Evolutionary conservation across 208 protist genomes (phyloP).

Genomic region (Giardia duodenalis): DNA sequence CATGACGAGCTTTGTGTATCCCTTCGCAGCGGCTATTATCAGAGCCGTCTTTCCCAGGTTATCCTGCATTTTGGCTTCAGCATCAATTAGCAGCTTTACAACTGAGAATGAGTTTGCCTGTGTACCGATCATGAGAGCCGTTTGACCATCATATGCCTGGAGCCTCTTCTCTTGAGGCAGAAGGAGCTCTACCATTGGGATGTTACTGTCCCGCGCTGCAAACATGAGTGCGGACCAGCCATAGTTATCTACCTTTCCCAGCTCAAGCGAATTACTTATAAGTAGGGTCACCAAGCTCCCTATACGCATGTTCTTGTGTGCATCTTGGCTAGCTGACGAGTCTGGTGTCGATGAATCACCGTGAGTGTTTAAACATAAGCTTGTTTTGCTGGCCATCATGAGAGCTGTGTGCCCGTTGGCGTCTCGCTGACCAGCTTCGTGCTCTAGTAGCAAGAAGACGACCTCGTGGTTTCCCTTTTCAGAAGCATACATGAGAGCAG

Average conservation of each 20-base stretch:
- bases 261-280: background rate
- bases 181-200: background rate
- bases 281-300: background rate
- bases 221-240: background rate
- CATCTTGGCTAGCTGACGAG: no score
- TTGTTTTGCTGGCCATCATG: background rate
- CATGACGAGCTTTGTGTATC: background rate
- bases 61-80: background rate
- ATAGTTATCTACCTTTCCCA: slow-evolving; percentile 12
- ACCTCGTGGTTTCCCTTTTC: background rate
- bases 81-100: background rate
- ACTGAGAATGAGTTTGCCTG: background rate
- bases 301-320: no score
- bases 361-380: no score
- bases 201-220: background rate
- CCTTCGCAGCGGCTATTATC: background rate
- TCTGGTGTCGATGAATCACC: no score
- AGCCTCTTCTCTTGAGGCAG: background rate
- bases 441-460: background rate
- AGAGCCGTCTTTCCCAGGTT: background rate
- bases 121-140: background rate
- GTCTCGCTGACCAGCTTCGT: background rate
- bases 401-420: background rate
- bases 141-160: background rate
- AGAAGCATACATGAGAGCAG: background rate